Evolutionary conservation across 805 yeast species (phyloP).

Genomic region (Schizosaccharomyces japonicus): DNA sequence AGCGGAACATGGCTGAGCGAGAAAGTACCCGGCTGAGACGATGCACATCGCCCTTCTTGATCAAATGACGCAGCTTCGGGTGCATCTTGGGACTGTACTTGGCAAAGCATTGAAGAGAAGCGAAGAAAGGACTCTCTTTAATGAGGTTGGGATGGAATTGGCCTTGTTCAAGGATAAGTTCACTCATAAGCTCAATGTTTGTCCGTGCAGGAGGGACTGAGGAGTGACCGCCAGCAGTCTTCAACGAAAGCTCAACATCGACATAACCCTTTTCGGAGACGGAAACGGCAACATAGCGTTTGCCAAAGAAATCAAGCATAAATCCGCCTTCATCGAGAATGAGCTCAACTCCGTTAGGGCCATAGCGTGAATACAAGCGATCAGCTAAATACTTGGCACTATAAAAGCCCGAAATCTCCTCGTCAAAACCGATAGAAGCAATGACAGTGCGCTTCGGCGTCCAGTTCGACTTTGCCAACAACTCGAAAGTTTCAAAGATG

Average conservation of each 20-base stretch:
- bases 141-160: constrained; percentile 28
- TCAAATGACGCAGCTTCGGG: constrained; percentile 10
- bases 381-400: constrained; percentile 37
- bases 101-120: constrained; percentile 38
- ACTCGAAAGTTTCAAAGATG: constrained; percentile 42
- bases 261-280: constrained; percentile 41
- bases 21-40: constrained; percentile 9
- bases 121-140: constrained; percentile 34
- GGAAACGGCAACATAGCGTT: constrained; percentile 25
- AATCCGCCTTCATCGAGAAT: constrained; percentile 56
- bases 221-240: constrained; percentile 58
- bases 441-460: constrained; percentile 39
- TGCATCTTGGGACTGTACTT: constrained; percentile 21
- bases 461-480: constrained; percentile 27
- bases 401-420: constrained; percentile 39
- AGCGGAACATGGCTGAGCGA: constrained; percentile 13
- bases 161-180: constrained; percentile 33
- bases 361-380: constrained; percentile 29
- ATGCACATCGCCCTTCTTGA: constrained; percentile 9
- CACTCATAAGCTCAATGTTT: constrained; percentile 47
- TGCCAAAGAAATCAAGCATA: constrained; percentile 15
- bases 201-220: constrained; percentile 67
- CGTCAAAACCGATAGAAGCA: constrained; percentile 55
- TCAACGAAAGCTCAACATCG: constrained; percentile 25
- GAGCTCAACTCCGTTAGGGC: constrained; percentile 33